Percentiles rank a stretch among this genome's conserved stretches.
phyloP scores from a whole-genome alignment of 2,329 filamentous ascomycete species.

The Penicillium concentricum region DNA sequence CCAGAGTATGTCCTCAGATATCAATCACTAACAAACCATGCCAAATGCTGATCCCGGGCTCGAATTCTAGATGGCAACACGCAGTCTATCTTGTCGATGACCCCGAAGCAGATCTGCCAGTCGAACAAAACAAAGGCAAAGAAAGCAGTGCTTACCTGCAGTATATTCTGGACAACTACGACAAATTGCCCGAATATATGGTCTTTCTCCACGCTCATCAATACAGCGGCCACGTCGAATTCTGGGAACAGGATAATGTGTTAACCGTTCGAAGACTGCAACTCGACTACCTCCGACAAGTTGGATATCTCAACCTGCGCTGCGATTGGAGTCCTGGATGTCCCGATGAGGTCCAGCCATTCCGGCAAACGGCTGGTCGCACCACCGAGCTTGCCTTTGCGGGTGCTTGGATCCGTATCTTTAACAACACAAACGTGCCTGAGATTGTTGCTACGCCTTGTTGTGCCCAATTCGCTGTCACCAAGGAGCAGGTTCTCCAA shows the following conservation, averaged over 20 bases:
- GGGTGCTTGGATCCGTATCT: slow-evolving; percentile 28
- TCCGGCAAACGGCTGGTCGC: slow-evolving; percentile 20
- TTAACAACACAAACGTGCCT: slow-evolving; percentile 44
- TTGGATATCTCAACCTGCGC: slow-evolving; percentile 60
- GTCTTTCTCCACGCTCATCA: slow-evolving; percentile 60
- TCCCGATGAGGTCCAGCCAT: slow-evolving; percentile 36
- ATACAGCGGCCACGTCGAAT: slow-evolving; percentile 51
- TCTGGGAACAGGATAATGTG: slow-evolving; percentile 53
- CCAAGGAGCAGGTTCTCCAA: slow-evolving; percentile 50
- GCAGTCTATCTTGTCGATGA: slow-evolving; percentile 45
- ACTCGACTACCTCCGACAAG: slow-evolving; percentile 48
- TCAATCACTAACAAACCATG: background rate
- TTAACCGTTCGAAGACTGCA: slow-evolving; percentile 50
- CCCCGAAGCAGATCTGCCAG: slow-evolving; percentile 20
- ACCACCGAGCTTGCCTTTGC: slow-evolving; percentile 29
- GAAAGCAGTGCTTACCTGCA: slow-evolving; percentile 47
- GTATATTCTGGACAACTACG: slow-evolving; percentile 47
- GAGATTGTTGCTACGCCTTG: slow-evolving; percentile 55
- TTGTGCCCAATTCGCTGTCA: slow-evolving; percentile 66
- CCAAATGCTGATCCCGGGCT: background rate
- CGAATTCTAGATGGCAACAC: slow-evolving; percentile 39
- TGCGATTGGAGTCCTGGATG: slow-evolving; percentile 43
- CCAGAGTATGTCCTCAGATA: slow-evolving; percentile 36
- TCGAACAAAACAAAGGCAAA: slow-evolving; percentile 41
- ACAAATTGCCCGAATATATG: slow-evolving; percentile 50